Evolutionary conservation across 768 basidiomycete species (phyloP).

Genomic region (Mycena indigotica): DNA sequence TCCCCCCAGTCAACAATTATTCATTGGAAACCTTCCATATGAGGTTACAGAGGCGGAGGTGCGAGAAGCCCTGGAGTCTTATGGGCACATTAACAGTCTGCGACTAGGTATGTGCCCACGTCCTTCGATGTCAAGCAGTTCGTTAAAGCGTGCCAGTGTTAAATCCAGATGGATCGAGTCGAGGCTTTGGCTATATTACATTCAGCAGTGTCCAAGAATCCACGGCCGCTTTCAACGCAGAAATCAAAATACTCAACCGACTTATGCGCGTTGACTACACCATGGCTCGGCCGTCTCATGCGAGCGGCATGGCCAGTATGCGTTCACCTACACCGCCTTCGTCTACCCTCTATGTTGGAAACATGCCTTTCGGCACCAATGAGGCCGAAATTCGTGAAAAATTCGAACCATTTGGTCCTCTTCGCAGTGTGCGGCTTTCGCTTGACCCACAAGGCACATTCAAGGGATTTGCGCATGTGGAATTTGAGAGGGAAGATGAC

Average conservation of each 20-base stretch:
- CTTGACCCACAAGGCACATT: constrained; percentile 36
- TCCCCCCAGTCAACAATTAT: constrained; percentile 11
- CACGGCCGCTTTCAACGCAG: background rate
- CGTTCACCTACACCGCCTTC: constrained; percentile 29
- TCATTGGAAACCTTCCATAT: constrained; percentile 16
- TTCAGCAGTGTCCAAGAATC: constrained; percentile 2
- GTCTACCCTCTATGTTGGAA: constrained; percentile 48
- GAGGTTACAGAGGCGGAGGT: constrained; percentile 15
- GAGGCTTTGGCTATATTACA: constrained; percentile 15
- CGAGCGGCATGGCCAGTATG: background rate
- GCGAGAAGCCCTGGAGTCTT: background rate
- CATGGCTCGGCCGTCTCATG: constrained; percentile 6
- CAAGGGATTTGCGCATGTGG: constrained; percentile 50
- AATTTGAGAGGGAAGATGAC: constrained; percentile 39
- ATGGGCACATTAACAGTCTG: constrained; percentile 10
- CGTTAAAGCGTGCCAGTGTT: background rate
- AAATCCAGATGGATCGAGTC: constrained; percentile 18
- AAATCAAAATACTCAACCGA: constrained; percentile 4
- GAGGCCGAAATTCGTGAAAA: constrained; percentile 43
- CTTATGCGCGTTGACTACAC: constrained; percentile 29
- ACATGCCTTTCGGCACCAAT: constrained; percentile 52
- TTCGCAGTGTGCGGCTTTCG: constrained; percentile 40
- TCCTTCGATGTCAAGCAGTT: background rate
- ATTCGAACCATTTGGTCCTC: constrained; percentile 46
- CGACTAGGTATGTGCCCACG: constrained; percentile 11